Conservation (phyloP, 2,329 filamentous ascomycete species). For the Aspergillus carbonarius region DNA sequence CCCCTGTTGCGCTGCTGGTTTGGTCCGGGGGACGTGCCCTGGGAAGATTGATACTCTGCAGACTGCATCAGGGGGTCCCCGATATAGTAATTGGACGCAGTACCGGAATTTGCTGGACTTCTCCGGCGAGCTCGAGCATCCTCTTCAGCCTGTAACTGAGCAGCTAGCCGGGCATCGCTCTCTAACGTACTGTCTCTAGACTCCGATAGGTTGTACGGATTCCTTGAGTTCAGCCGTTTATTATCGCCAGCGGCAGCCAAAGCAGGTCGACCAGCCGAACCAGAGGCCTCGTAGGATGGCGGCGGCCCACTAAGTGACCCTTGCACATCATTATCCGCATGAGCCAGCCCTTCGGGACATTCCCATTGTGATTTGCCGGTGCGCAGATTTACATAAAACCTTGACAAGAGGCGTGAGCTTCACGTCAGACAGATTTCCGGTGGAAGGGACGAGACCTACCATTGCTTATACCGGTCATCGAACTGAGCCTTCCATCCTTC, state of each 20-base stretch:
- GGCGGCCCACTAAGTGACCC: conserved; percentile 46
- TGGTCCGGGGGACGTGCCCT: conserved; percentile 26
- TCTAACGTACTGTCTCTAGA: conserved; percentile 41
- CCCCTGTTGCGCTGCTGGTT: conserved; percentile 45
- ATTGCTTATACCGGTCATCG: conserved; percentile 87
- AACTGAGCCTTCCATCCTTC: conserved; percentile 83
- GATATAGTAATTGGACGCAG: conserved; percentile 51
- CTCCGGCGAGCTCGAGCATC: conserved; percentile 56
- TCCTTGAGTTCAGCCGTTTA: conserved; percentile 61
- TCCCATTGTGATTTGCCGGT: conserved; percentile 94
- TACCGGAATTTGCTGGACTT: conserved; percentile 29
- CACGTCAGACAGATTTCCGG: neutral
- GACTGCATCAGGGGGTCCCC: conserved; percentile 20
- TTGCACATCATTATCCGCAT: conserved; percentile 27
- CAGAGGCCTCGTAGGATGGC: conserved; percentile 61
- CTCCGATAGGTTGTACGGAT: conserved; percentile 60
- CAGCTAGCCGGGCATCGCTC: conserved; percentile 72
- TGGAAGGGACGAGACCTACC: conserved; percentile 47
- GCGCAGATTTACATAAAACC: conserved; percentile 87
- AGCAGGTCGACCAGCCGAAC: conserved; percentile 45
- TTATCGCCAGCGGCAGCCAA: conserved; percentile 41
- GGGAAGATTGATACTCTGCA: conserved; percentile 5
- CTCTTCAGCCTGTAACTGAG: conserved; percentile 80
- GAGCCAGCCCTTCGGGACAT: conserved; percentile 68
- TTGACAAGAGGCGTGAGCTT: conserved; percentile 35